A percentile compares a stretch with the other conserved stretches of the same genome.
phyloP scores from a whole-genome alignment of 2,329 filamentous ascomycete species.

The Aurifilum marmelostoma region DNA sequence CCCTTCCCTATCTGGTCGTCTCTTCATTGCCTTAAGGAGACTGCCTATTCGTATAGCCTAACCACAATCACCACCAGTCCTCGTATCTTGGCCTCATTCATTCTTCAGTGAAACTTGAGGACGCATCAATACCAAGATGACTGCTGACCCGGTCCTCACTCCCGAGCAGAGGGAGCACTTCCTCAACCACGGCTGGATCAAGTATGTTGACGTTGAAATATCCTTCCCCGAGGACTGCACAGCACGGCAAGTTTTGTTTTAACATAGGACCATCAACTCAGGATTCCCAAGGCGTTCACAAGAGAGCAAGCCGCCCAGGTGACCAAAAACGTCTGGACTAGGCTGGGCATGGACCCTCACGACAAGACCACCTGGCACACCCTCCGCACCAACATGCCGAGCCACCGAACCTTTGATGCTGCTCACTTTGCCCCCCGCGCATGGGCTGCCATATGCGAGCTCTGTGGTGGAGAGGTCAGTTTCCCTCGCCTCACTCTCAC shows the following conservation, averaged over 20 bases:
- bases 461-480: constrained; percentile 61
- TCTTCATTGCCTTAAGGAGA: background rate
- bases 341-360: constrained; percentile 65
- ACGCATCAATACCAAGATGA: constrained; percentile 18
- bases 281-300: constrained; percentile 43
- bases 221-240: background rate
- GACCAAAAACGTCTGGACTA: constrained; percentile 60
- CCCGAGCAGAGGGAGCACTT: constrained; percentile 47
- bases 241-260: constrained; percentile 22
- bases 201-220: constrained; percentile 31
- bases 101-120: too few relatives aligned
- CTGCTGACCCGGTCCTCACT: constrained; percentile 37
- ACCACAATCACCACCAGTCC: background rate
- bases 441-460: constrained; percentile 68
- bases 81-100: too few relatives aligned
- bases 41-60: background rate
- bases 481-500: background rate
- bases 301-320: constrained; percentile 42
- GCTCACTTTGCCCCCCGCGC: constrained; percentile 64
- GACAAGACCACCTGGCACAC: constrained; percentile 69
- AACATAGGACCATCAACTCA: constrained; percentile 27
- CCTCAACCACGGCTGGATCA: constrained; percentile 45
- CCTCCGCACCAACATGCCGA: constrained; percentile 67
- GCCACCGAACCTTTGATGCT: constrained; percentile 57
- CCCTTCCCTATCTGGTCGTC: background rate